Base-by-base conservation (phyloP, 139 green algal genomes). In the Chlorella ohadii region DNA sequence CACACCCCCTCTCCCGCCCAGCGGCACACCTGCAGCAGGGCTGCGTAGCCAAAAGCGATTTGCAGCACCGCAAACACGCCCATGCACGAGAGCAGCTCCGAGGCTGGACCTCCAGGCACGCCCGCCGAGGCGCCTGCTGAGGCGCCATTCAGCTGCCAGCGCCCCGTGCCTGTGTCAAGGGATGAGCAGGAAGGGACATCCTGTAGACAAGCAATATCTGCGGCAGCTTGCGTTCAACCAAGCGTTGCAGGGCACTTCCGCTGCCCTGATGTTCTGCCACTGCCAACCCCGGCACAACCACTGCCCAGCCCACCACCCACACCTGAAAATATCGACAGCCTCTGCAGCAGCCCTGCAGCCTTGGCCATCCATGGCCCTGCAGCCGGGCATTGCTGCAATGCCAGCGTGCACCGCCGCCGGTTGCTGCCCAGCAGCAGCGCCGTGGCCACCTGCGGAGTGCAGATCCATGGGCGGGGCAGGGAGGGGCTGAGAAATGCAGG, bases 301-400 rank as follows among this genome's bases (percentile, higher is more conserved):
- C 3, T n/a, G n/a, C n/a, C n/a, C n/a, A n/a, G n/a, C n/a, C 68
- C 20, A 25, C 36, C 25, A 23, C 41, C 27, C 72, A 23, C 51
- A 80, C 73, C 73, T 41, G 74, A 81, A 31, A 81, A 81, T 15
- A 81, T 31, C 19, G 74, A 33, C 28, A 81, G 74, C 7, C 74
- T 33, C 74, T 81, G 74, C 74, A 81, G 13, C 11, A 38, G 15
- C 1, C 55, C 55, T 15, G 74, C 74, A 31, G 67, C n/a, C 31
- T 38, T 57, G 20, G 9, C 20, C 15, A 82, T 15, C 36, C 38
- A 39, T 17, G 57, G 55, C 39, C 57, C 59, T 12, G 57, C 76
- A 0, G 57, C 76, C 11, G 76, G 76, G 59, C 76, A 82, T 27
- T 82, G 76, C 59, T 82, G 59, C 76, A 82, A 33, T 1, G 38